Evolutionary conservation across 1,284 basidiomycete species (phyloP).

Genomic region (Papiliotrema fonsecae): DNA sequence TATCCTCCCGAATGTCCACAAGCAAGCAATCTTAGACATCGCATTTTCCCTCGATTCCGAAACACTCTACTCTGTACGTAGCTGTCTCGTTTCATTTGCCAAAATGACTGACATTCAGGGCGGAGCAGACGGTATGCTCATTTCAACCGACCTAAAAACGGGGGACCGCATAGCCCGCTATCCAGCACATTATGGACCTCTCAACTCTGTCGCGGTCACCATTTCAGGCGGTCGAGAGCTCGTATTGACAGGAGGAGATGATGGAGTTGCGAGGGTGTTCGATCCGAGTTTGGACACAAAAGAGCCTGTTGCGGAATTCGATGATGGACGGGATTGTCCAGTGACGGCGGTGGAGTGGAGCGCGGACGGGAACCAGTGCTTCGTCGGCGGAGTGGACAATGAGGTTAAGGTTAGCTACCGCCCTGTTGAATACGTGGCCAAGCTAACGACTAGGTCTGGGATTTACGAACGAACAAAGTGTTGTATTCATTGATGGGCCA

Average conservation of each 20-base stretch:
- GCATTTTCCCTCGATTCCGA: constrained; percentile 46
- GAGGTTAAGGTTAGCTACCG: constrained; percentile 76
- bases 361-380: constrained; percentile 76
- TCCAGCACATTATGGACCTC: constrained; percentile 73
- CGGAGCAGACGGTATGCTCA: constrained; percentile 43
- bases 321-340: constrained; percentile 67
- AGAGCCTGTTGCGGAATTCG: constrained; percentile 69
- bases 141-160: constrained; percentile 42
- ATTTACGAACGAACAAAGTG: constrained; percentile 72
- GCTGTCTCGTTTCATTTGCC: background rate
- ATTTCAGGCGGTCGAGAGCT: constrained; percentile 69
- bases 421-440: background rate
- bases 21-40: constrained; percentile 47
- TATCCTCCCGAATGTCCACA: constrained; percentile 46
- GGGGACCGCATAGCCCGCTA: constrained; percentile 41
- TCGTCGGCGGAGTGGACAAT: constrained; percentile 86
- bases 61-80: constrained; percentile 42
- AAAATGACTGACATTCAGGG: constrained; percentile 17
- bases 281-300: constrained; percentile 73
- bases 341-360: constrained; percentile 91
- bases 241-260: constrained; percentile 77
- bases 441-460: constrained; percentile 61
- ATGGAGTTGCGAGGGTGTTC: constrained; percentile 83
- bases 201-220: constrained; percentile 82
- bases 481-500: constrained; percentile 74